These are phyloP conservation scores for Lachnellula subtilissima DNA, from an alignment of 2,329 filamentous ascomycete genomes.

Conservation along the genomic window DNA sequence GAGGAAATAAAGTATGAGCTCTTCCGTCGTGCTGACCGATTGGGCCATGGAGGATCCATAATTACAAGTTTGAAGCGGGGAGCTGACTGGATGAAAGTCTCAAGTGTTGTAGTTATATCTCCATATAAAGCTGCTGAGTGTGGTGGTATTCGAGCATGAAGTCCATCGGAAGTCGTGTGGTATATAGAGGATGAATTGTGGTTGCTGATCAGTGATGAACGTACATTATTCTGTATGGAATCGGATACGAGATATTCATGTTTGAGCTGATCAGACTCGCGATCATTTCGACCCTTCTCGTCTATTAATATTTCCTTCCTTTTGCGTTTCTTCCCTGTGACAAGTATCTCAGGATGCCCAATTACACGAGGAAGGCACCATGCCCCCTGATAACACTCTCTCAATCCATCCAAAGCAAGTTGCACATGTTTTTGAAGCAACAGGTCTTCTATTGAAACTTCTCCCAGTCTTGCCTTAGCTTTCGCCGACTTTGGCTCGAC, in stretches of 20 bases:
- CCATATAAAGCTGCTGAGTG: constrained; percentile 45
- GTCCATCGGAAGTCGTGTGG: background rate
- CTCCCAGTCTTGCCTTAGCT: constrained; percentile 20
- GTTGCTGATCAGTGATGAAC: background rate
- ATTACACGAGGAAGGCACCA: constrained; percentile 28
- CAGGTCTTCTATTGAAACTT: constrained; percentile 21
- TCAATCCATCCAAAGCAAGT: constrained; percentile 24
- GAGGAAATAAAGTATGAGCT: constrained; percentile 46
- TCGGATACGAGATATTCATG: background rate
- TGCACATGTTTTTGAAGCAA: constrained; percentile 26
- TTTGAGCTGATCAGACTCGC: background rate
- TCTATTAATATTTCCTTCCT: background rate
- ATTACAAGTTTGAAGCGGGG: constrained; percentile 62
- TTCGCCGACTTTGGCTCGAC: constrained; percentile 49
- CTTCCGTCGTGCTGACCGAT: constrained; percentile 64
- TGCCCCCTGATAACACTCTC: constrained; percentile 29
- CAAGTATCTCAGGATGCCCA: background rate
- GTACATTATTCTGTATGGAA: no score
- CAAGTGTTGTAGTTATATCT: constrained; percentile 39
- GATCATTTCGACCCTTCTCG: background rate
- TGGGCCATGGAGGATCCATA: constrained; percentile 78
- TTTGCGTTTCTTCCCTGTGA: constrained; percentile 2
- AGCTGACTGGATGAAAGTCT: constrained; percentile 38
- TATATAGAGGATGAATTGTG: background rate
- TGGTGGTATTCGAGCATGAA: constrained; percentile 32